phyloP scores from a whole-genome alignment of 228 moss, liverwort and hornwort genomes.

The Sphagnum fallax region DNA sequence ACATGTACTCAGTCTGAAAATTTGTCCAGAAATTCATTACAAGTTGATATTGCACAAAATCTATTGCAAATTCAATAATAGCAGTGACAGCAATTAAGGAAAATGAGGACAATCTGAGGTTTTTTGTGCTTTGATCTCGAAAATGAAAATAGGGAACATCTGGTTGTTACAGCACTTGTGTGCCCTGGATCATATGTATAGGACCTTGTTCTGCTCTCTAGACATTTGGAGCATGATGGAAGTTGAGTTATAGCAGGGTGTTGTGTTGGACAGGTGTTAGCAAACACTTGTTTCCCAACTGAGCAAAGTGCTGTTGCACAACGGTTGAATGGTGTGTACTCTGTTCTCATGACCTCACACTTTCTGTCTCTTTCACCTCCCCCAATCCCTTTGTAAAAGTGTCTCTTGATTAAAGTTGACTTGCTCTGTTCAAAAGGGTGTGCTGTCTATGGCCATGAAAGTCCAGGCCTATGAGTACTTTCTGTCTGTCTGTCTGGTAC shows the following conservation, averaged over 20 bases:
- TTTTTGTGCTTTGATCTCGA: background rate
- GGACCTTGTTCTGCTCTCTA: background rate
- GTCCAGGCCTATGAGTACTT: background rate
- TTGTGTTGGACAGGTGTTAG: constrained; percentile 42
- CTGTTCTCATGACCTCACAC: background rate
- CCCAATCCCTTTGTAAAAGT: background rate
- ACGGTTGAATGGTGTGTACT: constrained; percentile 49
- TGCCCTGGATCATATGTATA: background rate
- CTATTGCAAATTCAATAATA: background rate
- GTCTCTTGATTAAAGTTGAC: background rate
- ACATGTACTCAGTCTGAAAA: background rate
- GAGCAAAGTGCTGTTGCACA: constrained; percentile 48
- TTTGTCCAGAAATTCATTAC: background rate
- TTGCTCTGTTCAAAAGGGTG: background rate
- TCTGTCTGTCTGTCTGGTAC: background rate
- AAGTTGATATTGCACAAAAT: background rate
- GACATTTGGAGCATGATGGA: background rate
- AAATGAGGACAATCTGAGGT: background rate
- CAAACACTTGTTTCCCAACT: constrained; percentile 74
- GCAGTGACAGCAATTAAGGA: no score
- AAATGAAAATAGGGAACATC: background rate
- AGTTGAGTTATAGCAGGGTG: background rate
- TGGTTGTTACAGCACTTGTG: background rate
- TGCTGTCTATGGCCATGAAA: background rate
- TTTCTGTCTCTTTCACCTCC: no score